Conservation (phyloP, 164 flowering plant genomes). For the Euptelea pleiosperma region DNA sequence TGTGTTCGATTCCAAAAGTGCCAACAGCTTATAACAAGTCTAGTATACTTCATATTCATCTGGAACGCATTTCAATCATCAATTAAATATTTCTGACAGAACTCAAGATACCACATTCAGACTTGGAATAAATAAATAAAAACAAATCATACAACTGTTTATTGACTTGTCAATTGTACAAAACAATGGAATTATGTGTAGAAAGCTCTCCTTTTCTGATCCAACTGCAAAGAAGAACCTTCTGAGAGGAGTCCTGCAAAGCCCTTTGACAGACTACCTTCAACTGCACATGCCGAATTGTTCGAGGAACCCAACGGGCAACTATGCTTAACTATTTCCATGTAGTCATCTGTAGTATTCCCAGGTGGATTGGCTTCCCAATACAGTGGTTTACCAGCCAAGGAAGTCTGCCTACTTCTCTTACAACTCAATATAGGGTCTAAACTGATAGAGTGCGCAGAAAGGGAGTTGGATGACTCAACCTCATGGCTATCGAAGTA, state of each 20-base stretch:
- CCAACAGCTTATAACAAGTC: too few relatives aligned
- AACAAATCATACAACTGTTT: too few relatives aligned
- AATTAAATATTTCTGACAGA: too few relatives aligned
- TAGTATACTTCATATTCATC: neutral
- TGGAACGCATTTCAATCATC: too few relatives aligned
- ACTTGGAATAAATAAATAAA: too few relatives aligned
- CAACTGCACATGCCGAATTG: constrained; percentile 65
- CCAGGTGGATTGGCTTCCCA: constrained; percentile 23
- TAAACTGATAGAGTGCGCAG: constrained; percentile 5
- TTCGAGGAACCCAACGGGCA: constrained; percentile 23
- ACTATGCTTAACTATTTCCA: constrained; percentile 31
- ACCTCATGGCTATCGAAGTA: constrained; percentile 23
- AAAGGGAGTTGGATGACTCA: constrained; percentile 13
- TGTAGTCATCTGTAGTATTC: constrained; percentile 20
- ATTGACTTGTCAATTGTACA: too few relatives aligned
- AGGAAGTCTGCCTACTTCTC: constrained; percentile 29
- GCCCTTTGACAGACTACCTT: constrained; percentile 64
- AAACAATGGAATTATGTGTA: constrained; percentile 19
- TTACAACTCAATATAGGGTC: constrained; percentile 19
- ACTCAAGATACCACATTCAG: too few relatives aligned
- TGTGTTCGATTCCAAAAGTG: too few relatives aligned
- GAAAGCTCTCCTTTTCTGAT: constrained; percentile 38
- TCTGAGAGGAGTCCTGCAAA: constrained; percentile 63
- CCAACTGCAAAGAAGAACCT: constrained; percentile 38
- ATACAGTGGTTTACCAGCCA: constrained; percentile 6